Conservation (phyloP, 192 early-diverging fungal genomes). For the Linnemannia zychae region DNA sequence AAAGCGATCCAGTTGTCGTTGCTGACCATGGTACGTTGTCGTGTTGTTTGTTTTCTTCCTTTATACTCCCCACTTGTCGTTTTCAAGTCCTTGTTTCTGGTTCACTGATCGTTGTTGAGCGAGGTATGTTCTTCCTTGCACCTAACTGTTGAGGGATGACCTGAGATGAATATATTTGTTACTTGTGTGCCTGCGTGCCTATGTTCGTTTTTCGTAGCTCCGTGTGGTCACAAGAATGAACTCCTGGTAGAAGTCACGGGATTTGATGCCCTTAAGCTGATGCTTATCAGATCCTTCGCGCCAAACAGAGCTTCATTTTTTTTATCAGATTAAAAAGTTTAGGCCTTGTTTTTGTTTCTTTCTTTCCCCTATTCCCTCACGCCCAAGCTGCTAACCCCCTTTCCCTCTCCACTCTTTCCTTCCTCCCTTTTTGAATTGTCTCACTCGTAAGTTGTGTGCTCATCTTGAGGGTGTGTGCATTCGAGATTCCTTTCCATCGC, state of each 20-base stretch:
- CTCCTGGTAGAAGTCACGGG: neutral
- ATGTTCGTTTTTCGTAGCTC: no score
- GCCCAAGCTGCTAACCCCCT: neutral
- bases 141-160: neutral
- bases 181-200: no score
- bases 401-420: neutral
- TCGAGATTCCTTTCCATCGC: neutral
- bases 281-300: neutral
- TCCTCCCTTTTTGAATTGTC: neutral
- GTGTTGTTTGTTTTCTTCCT: neutral
- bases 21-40: neutral
- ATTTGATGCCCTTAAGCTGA: neutral
- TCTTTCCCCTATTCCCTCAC: neutral
- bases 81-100: neutral
- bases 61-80: neutral
- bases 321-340: neutral
- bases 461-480: neutral
- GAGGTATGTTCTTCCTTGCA: neutral
- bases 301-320: neutral
- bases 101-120: neutral
- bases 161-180: no score
- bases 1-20: conserved; percentile 8
- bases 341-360: neutral
- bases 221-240: no score
- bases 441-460: neutral